phyloP scores from a whole-genome alignment of 148 eudicot species.

The Simmondsia chinensis region DNA sequence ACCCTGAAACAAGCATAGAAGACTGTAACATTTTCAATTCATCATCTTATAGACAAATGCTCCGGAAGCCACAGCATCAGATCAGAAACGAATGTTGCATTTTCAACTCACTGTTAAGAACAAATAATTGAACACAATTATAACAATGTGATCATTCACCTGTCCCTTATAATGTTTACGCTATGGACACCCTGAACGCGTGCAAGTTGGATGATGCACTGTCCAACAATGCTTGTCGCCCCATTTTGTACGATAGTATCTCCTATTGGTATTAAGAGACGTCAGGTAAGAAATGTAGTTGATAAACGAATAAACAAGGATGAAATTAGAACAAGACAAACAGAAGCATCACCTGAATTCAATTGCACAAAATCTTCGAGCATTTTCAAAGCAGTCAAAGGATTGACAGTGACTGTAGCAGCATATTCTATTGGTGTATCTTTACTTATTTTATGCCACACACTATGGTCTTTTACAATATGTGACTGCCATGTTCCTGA shows the following conservation, averaged over 20 bases:
- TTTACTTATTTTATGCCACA: constrained; percentile 78
- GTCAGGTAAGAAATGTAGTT: constrained; percentile 3
- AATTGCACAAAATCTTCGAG: constrained; percentile 61
- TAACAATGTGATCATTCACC: constrained; percentile 20
- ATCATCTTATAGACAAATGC: not conserved
- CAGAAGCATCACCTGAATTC: constrained; percentile 40
- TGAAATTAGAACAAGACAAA: not conserved
- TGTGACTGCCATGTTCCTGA: constrained; percentile 90
- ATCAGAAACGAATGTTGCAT: no score
- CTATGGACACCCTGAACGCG: constrained; percentile 53
- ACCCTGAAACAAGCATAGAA: constrained; percentile 36
- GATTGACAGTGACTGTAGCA: constrained; percentile 84
- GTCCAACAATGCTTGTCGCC: constrained; percentile 96
- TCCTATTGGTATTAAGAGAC: constrained; percentile 27
- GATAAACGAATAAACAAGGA: not conserved
- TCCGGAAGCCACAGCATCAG: no score
- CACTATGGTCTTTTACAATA: constrained; percentile 63
- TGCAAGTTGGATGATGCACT: constrained; percentile 91
- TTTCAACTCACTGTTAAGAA: no score
- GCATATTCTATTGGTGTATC: constrained; percentile 72
- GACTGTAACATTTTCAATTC: not conserved
- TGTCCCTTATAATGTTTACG: constrained; percentile 83
- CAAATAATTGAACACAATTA: not conserved
- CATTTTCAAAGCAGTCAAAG: constrained; percentile 83
- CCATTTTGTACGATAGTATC: constrained; percentile 95